phyloP scores from a whole-genome alignment of 345 rosid species.

The Gossypium ekmanianum region DNA sequence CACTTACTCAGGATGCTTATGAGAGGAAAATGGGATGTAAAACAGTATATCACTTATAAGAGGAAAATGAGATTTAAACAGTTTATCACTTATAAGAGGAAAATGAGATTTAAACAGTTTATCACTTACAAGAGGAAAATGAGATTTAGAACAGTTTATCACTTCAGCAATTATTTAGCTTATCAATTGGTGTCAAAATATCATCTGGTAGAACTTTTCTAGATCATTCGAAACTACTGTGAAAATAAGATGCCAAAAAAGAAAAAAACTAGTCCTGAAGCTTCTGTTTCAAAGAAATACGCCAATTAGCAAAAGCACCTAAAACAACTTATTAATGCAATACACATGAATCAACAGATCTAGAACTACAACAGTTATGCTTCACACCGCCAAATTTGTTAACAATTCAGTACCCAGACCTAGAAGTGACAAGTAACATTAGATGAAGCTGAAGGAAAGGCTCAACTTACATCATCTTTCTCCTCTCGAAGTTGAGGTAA shows the following conservation, averaged over 20 bases:
- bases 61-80: too few relatives aligned
- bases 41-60: too few relatives aligned
- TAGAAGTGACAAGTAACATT: not conserved
- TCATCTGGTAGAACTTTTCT: not conserved
- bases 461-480: conserved; percentile 72
- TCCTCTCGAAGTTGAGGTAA: conserved; percentile 69
- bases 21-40: too few relatives aligned
- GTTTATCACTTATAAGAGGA: too few relatives aligned
- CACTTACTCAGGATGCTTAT: too few relatives aligned
- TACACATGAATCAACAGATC: not conserved
- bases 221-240: not conserved
- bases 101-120: too few relatives aligned
- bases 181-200: not conserved
- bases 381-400: not conserved
- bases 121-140: too few relatives aligned
- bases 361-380: not conserved
- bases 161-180: conserved; percentile 7
- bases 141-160: not conserved
- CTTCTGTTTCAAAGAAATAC: not conserved
- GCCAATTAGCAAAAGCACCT: not conserved
- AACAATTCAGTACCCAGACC: too few relatives aligned
- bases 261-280: not conserved
- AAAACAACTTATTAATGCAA: not conserved
- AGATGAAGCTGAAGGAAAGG: not conserved
- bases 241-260: not conserved